Evolutionary conservation across 768 basidiomycete species (phyloP).

Genomic region (Gloeophyllum trabeum): DNA sequence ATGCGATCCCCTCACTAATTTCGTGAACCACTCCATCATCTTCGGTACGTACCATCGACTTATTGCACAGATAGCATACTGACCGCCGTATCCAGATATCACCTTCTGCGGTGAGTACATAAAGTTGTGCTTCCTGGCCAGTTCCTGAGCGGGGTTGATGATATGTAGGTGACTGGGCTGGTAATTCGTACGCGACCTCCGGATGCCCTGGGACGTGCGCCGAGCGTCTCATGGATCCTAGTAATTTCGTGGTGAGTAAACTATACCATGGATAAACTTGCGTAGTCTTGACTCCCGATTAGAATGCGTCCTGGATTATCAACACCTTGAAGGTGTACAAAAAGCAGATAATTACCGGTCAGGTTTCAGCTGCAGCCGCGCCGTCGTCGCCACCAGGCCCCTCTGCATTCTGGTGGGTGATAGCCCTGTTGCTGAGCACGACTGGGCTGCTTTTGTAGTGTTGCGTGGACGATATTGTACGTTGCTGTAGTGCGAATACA

Average conservation of each 20-base stretch:
- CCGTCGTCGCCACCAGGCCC: too few relatives aligned
- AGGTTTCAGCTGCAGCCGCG: slow-evolving; percentile 13
- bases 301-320: slow-evolving; percentile 80
- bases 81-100: slow-evolving; percentile 66
- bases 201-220: slow-evolving; percentile 69
- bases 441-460: too few relatives aligned
- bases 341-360: slow-evolving; percentile 35
- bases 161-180: slow-evolving; percentile 67
- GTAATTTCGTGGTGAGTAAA: slow-evolving; percentile 54
- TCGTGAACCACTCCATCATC: slow-evolving; percentile 61
- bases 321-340: slow-evolving; percentile 69
- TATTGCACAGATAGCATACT: too few relatives aligned
- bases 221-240: slow-evolving; percentile 49
- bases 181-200: slow-evolving; percentile 65
- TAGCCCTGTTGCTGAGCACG: too few relatives aligned
- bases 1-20: slow-evolving; percentile 50
- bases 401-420: too few relatives aligned
- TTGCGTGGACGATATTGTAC: too few relatives aligned
- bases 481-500: too few relatives aligned
- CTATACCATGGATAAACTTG: too few relatives aligned
- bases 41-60: slow-evolving; percentile 72
- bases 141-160: slow-evolving; percentile 4
- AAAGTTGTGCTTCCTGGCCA: slow-evolving; percentile 2
- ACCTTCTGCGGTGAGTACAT: slow-evolving; percentile 69
- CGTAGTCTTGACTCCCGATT: too few relatives aligned